Evolutionary conservation across 768 basidiomycete species (phyloP), one percentile per base, ranked within the genome.

Genomic region (Tephrocybe rancida): DNA sequence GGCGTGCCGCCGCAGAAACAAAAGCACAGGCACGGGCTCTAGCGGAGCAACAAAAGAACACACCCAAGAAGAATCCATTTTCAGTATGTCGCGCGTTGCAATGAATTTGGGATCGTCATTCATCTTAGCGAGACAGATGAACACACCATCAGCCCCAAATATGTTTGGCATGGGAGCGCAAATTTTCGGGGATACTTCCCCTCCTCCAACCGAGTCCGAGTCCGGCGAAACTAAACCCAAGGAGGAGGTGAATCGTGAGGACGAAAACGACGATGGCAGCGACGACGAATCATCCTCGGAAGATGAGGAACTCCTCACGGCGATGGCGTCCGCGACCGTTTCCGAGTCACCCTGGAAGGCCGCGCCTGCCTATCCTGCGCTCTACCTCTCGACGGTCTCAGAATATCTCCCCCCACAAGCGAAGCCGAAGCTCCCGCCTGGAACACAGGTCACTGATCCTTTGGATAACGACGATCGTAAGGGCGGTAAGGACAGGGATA

Each of bases 381-480:
- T 87, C 2, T 94, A 93, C 64, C 75, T 94, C 38, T 91, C 89
- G 10, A 93, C 91, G 0, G 63, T 74, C 3, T 75, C 84, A 3
- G 92, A 94, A 66, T 90, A 88, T 64, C 71, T 92, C 10, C 82
- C 87, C 2, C 79, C 83, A 0, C 73, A 76, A 44, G 64, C 82
- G 10, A 85, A 82, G 59, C 50, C 67, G 39, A 85, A 77, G 57
- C 61, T 76, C 0, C 71, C 77, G 1, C 64, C 77, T 2, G 74
- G 68, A 14, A 70, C 77, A 18, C 74, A 76, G 9, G 71, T 84
- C 32, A 70, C 75, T 21, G 75, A 77, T 24, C 71, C 72, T 22
- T 44, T 56, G 16, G 69, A 64, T 19, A 73, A 73, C 21, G 71
- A 75, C 38, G 71, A 37, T 21, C 26, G 65, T 44, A 77, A 69